Evolutionary conservation across 2,329 filamentous ascomycete genomes (phyloP).

Genomic region (Blastomyces parvus): DNA sequence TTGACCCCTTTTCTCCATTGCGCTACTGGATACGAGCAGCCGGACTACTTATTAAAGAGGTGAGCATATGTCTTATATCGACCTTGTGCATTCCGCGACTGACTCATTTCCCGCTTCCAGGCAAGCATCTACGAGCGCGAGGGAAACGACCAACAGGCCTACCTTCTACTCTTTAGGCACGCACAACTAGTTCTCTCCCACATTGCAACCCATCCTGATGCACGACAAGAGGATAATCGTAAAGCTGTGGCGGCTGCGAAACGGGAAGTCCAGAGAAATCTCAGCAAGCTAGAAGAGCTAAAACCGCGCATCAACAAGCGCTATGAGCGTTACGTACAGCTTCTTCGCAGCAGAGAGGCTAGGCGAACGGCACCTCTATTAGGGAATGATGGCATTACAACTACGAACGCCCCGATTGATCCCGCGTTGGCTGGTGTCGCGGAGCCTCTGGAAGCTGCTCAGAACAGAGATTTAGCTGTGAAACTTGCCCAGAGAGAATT

Average conservation of each 20-base stretch:
- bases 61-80: slow-evolving; percentile 32
- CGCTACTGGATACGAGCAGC: slow-evolving; percentile 76
- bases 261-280: slow-evolving; percentile 53
- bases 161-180: slow-evolving; percentile 83
- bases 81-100: neutral
- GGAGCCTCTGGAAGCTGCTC: slow-evolving; percentile 57
- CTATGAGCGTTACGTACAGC: slow-evolving; percentile 57
- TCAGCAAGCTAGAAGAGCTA: slow-evolving; percentile 64
- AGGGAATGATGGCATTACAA: slow-evolving; percentile 8
- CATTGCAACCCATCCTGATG: slow-evolving; percentile 66
- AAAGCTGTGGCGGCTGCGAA: slow-evolving; percentile 47
- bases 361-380: slow-evolving; percentile 25
- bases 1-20: slow-evolving; percentile 65
- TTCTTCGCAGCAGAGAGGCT: slow-evolving; percentile 38
- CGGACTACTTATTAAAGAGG: slow-evolving; percentile 70
- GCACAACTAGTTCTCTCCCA: slow-evolving; percentile 71
- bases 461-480: slow-evolving; percentile 67
- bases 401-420: slow-evolving; percentile 33
- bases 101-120: slow-evolving; percentile 37
- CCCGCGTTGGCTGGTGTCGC: slow-evolving; percentile 51
- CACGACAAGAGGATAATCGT: slow-evolving; percentile 53
- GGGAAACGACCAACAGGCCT: slow-evolving; percentile 77
- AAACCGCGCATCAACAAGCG: slow-evolving; percentile 67
- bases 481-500: slow-evolving; percentile 66
- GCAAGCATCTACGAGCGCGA: slow-evolving; percentile 77